phyloP scores from a whole-genome alignment of 352 stramenopile genomes.

The Phytopythium chamaehyphon region DNA sequence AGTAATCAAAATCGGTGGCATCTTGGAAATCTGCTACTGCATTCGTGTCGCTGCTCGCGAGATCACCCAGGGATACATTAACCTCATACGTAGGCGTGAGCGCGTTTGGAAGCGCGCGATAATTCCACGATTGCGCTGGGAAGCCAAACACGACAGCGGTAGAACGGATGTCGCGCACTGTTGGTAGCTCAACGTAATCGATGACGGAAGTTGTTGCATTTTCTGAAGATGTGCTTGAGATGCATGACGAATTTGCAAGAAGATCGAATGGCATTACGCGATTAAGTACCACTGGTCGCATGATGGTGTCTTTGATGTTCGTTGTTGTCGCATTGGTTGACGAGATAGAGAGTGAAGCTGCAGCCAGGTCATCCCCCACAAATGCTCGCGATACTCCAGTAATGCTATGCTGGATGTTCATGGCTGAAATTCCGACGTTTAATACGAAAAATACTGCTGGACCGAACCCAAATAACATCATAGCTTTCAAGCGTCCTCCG shows the following conservation, averaged over 20 bases:
- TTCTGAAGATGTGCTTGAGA: slow-evolving; percentile 4
- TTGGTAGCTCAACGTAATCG: slow-evolving; percentile 23
- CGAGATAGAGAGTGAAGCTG: not conserved
- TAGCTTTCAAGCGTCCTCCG: slow-evolving; percentile 20
- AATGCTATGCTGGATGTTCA: slow-evolving; percentile 33
- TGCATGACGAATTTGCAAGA: slow-evolving; percentile 20
- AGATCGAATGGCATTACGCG: slow-evolving; percentile 28
- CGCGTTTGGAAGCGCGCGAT: slow-evolving; percentile 26
- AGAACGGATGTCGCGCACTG: slow-evolving; percentile 21
- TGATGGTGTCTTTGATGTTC: slow-evolving; percentile 37
- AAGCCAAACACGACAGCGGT: slow-evolving; percentile 39
- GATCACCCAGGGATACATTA: slow-evolving; percentile 10
- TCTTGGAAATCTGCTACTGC: slow-evolving; percentile 17
- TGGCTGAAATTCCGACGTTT: slow-evolving; percentile 30
- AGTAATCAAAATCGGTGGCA: slow-evolving; percentile 13
- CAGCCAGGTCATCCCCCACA: slow-evolving; percentile 21
- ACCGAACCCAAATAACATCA: slow-evolving; percentile 23
- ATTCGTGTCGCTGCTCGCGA: slow-evolving; percentile 2
- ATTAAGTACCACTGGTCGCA: slow-evolving; percentile 20
- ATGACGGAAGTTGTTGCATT: slow-evolving; percentile 2
- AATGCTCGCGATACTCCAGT: slow-evolving; percentile 29
- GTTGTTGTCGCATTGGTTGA: not conserved
- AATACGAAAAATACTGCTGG: slow-evolving; percentile 33
- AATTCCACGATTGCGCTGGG: slow-evolving; percentile 32
- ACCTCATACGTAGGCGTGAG: slow-evolving; percentile 10